These are phyloP conservation scores for Fusarium udum DNA, from an alignment of 2,329 filamentous ascomycete species.

Conservation along the genomic window DNA sequence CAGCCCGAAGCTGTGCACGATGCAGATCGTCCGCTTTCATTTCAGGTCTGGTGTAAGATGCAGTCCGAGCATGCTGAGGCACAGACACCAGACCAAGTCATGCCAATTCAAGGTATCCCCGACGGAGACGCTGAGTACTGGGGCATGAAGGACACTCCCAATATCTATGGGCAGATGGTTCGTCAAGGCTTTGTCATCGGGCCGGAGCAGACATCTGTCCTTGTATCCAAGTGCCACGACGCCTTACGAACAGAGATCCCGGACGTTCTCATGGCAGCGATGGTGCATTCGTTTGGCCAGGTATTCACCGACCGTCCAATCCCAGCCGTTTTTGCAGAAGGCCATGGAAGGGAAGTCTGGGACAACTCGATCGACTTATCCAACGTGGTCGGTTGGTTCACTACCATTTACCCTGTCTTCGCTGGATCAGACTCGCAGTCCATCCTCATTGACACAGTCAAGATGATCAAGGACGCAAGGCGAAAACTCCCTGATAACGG, in stretches of 20 bases:
- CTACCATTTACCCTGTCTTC: slow-evolving; percentile 47
- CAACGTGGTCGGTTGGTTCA: slow-evolving; percentile 52
- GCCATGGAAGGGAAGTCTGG: slow-evolving; percentile 50
- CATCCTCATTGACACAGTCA: slow-evolving; percentile 21
- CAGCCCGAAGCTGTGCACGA: slow-evolving; percentile 1
- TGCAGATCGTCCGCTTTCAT: slow-evolving; percentile 40
- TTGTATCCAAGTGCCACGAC: slow-evolving; percentile 37
- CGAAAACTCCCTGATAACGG: slow-evolving; percentile 23
- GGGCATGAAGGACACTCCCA: slow-evolving; percentile 34
- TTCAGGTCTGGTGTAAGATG: slow-evolving; percentile 52
- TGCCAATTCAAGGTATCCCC: slow-evolving; percentile 19
- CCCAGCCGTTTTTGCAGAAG: slow-evolving; percentile 48
- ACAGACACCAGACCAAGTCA: slow-evolving; percentile 39
- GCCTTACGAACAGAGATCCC: slow-evolving; percentile 46
- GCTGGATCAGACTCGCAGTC: neutral
- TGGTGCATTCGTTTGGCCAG: slow-evolving; percentile 43
- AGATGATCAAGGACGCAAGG: slow-evolving; percentile 33
- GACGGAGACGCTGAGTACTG: slow-evolving; percentile 40
- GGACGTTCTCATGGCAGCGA: slow-evolving; percentile 48
- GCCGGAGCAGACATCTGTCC: slow-evolving; percentile 14
- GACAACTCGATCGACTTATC: slow-evolving; percentile 44
- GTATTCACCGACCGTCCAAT: slow-evolving; percentile 43
- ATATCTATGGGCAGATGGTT: slow-evolving; percentile 36
- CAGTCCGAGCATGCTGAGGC: slow-evolving; percentile 38
- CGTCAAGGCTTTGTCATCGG: slow-evolving; percentile 29